phyloP scores from a whole-genome alignment of 805 yeast species.

The Hermanozyma aechmeae region DNA sequence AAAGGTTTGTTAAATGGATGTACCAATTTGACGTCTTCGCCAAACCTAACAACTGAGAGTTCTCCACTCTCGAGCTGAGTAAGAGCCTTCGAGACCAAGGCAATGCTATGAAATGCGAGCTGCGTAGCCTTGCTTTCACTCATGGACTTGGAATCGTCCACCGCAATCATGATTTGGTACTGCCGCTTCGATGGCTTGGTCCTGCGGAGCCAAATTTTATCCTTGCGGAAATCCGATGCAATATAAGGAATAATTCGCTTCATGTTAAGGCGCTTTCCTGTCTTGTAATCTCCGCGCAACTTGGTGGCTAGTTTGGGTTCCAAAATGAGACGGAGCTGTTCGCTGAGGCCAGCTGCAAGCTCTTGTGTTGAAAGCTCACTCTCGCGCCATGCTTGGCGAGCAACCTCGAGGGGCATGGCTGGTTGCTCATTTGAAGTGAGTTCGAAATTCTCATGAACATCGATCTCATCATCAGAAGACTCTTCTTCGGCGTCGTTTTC shows the following conservation, averaged over 20 bases:
- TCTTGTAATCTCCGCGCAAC: conserved; percentile 88
- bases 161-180: conserved; percentile 94
- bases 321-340: conserved; percentile 82
- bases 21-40: conserved; percentile 72
- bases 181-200: conserved; percentile 96
- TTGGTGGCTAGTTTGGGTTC: conserved; percentile 97
- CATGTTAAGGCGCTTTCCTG: conserved; percentile 96
- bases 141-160: conserved; percentile 97
- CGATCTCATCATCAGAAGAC: conserved; percentile 7
- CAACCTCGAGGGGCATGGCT: conserved; percentile 49
- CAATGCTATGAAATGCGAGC: conserved; percentile 89
- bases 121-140: conserved; percentile 84
- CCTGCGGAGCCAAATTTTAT: conserved; percentile 95
- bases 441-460: conserved; percentile 3
- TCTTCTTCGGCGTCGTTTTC: conserved; percentile 7
- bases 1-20: conserved; percentile 88
- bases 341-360: conserved; percentile 78
- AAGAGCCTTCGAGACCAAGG: conserved; percentile 86
- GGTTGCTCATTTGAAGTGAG: conserved; percentile 20
- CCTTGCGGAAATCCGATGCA: conserved; percentile 95
- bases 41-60: conserved; percentile 82
- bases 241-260: conserved; percentile 95
- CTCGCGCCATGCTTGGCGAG: conserved; percentile 71
- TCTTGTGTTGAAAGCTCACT: conserved; percentile 85
- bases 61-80: conserved; percentile 94